Conservation (phyloP, 2,329 filamentous ascomycete genomes). For the Hymenotorrendiella dingleyae region DNA sequence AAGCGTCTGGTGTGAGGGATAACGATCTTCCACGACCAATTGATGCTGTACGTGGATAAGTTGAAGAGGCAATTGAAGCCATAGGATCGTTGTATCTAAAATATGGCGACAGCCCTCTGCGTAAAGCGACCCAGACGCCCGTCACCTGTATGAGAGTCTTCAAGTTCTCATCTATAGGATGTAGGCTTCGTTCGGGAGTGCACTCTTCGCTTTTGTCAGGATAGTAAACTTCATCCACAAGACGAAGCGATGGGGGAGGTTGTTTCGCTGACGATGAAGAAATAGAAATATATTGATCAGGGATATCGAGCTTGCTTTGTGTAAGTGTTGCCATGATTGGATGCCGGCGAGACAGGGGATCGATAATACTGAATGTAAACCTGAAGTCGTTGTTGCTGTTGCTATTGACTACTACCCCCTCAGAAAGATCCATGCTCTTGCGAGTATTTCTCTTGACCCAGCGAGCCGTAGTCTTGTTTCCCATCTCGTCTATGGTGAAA, state of each 20-base stretch:
- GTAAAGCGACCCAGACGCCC: constrained; percentile 45
- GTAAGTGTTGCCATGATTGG: constrained; percentile 68
- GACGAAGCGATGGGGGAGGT: constrained; percentile 29
- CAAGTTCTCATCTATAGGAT: constrained; percentile 38
- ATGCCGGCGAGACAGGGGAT: constrained; percentile 62
- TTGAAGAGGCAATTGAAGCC: constrained; percentile 7
- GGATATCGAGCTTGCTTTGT: constrained; percentile 58
- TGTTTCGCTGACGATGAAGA: constrained; percentile 43
- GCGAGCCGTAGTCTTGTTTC: constrained; percentile 54
- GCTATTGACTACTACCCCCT: constrained; percentile 25
- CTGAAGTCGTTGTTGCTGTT: constrained; percentile 39
- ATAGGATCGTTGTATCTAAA: constrained; percentile 31
- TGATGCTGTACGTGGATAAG: constrained; percentile 7
- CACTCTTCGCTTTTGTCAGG: constrained; percentile 19
- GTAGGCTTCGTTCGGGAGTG: constrained; percentile 30
- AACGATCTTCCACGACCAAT: constrained; percentile 18
- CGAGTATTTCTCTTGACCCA: constrained; percentile 55
- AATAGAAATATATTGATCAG: constrained; percentile 59
- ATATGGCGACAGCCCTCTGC: constrained; percentile 38
- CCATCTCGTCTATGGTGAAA: constrained; percentile 45
- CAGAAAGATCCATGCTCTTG: constrained; percentile 20
- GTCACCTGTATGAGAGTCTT: constrained; percentile 46
- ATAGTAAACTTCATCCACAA: constrained; percentile 9
- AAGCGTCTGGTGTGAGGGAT: constrained; percentile 24
- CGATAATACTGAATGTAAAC: constrained; percentile 74